Evolutionary conservation across 1,139 yeast genomes (phyloP).

Genomic region (Pichia sp.): DNA sequence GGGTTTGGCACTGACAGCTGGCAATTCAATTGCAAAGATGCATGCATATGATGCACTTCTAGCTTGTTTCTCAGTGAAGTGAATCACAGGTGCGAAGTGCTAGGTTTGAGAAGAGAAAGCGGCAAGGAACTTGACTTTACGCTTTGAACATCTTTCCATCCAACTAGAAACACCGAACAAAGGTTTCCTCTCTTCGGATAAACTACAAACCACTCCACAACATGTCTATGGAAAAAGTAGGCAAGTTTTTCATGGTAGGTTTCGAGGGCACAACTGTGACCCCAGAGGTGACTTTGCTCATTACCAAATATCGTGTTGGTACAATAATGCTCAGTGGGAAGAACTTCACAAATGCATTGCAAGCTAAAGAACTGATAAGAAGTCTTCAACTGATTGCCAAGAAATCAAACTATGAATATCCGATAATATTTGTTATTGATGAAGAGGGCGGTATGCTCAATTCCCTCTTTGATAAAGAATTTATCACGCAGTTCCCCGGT

Average conservation of each 20-base stretch:
- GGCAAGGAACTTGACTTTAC: too few species aligned
- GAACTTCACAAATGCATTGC: constrained; percentile 48
- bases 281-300: constrained; percentile 47
- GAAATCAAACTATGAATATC: constrained; percentile 46
- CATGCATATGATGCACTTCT: too few species aligned
- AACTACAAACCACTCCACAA: too few species aligned
- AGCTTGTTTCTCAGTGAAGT: too few species aligned
- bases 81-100: too few species aligned
- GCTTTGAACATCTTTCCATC: too few species aligned
- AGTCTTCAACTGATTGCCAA: constrained; percentile 53
- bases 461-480: constrained; percentile 47
- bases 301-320: constrained; percentile 47
- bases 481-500: constrained; percentile 55
- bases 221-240: constrained; percentile 10
- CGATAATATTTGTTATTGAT: constrained; percentile 39
- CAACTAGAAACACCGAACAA: too few species aligned
- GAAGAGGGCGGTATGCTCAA: constrained; percentile 51
- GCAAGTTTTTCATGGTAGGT: constrained; percentile 52
- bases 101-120: too few species aligned
- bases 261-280: constrained; percentile 55
- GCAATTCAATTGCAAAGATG: too few species aligned
- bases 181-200: too few species aligned
- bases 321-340: constrained; percentile 51
- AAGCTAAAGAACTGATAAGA: constrained; percentile 43
- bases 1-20: too few species aligned